Base-by-base conservation (phyloP, 2,329 filamentous ascomycete species). In the Sporothrix euskadiensis region DNA sequence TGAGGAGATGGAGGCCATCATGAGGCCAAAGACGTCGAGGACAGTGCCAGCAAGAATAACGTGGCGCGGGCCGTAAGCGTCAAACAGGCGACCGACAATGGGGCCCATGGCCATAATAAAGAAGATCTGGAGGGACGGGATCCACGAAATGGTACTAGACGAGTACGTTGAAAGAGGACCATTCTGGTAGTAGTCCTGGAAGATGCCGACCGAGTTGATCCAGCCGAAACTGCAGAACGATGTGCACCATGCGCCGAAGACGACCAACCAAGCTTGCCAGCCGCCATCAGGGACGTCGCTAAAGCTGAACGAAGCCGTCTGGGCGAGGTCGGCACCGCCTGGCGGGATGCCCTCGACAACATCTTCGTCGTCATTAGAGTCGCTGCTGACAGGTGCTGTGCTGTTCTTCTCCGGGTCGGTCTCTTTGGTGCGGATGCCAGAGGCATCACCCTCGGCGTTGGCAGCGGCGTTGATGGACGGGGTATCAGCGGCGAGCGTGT, bases 141-240 rank as follows among this genome's bases (percentile, higher is more conserved):
- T 90, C 88, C 88, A 90, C n/a, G 88, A 82, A n/a, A 90, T 82
- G 0, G 85, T 86, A 72, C 85, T 87, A 1, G 86, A 78, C 0
- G 86, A 86, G 75, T 88, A 87, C 2, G 82, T 68, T 6, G 76
- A 78, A 2, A 90, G 80, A 22, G 85, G 83, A 8, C 84, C 80
- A 7, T 79, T 82, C 75, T 88, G 81, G 76, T 90, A 90, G 78
- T 89, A 88, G 26, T 85, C 83, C 77, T 90, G 88, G 76, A 90
- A 90, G 16, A 86, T 81, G 8, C 88, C 88, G 19, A 84, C 78
- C 76, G 81, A 82, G 78, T 82, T 83, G 76, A 82, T 74, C 52
- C 82, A 83, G 6, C 83, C 83, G 49, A 82, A 83, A 68, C 79
- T 82, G 77, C 81, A 84, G 30, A 84, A 84, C 0, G 80, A 79